Conservation (phyloP, 805 yeast species). For the Yamadazyma sp. region DNA sequence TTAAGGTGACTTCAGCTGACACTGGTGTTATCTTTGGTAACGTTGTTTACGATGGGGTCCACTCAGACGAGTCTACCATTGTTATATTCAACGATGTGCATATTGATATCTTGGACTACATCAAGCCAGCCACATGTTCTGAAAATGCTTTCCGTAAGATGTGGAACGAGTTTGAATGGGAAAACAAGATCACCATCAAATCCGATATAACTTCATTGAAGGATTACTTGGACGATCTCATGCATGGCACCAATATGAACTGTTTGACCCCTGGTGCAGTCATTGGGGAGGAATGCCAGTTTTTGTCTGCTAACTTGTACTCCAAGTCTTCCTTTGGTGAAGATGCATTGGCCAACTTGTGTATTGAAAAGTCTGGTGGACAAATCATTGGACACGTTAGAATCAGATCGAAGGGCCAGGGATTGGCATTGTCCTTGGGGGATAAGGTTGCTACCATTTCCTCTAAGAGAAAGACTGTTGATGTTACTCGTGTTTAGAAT, state of each 20-base stretch:
- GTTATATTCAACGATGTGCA: conserved; percentile 93
- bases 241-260: conserved; percentile 88
- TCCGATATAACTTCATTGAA: conserved; percentile 65
- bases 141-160: conserved; percentile 90
- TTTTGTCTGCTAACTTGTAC: conserved; percentile 90
- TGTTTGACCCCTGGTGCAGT: conserved; percentile 90
- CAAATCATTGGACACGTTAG: conserved; percentile 91
- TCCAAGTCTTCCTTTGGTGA: conserved; percentile 94
- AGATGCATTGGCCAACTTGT: conserved; percentile 93
- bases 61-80: conserved; percentile 83
- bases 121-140: conserved; percentile 88
- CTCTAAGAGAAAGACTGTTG: conserved; percentile 37
- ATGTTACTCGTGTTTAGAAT: conserved; percentile 16
- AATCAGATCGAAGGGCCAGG: conserved; percentile 97
- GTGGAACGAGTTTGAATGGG: conserved; percentile 99
- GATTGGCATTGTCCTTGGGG: conserved; percentile 91
- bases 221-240: conserved; percentile 72
- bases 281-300: conserved; percentile 86
- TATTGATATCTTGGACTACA: conserved; percentile 95
- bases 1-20: conserved; percentile 95
- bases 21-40: conserved; percentile 98
- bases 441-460: conserved; percentile 88
- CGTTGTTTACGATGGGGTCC: conserved; percentile 93
- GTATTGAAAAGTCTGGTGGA: conserved; percentile 82
- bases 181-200: conserved; percentile 89